Conservation (phyloP, 257 asterid species). For the Galeopsis tetrahit region DNA sequence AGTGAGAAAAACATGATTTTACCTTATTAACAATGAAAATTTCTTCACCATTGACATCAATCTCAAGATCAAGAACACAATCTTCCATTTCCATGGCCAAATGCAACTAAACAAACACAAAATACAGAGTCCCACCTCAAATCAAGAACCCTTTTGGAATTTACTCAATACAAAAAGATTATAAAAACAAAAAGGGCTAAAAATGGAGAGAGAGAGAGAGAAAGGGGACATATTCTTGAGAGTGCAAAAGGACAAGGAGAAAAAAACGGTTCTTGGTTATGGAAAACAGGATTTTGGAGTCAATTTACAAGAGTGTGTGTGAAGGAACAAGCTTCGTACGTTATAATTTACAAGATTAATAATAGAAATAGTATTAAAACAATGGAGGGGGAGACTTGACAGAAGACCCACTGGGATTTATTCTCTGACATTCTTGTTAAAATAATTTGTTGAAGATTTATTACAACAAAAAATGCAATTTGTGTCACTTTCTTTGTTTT, state of each 20-base stretch:
- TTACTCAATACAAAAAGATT: constrained; percentile 18
- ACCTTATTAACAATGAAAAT: constrained; percentile 78
- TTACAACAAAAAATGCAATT: not conserved
- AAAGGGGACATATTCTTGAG: constrained; percentile 49
- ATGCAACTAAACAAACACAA: constrained; percentile 24
- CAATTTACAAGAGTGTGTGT: constrained; percentile 54
- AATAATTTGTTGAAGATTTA: not conserved
- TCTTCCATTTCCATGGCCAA: constrained; percentile 76
- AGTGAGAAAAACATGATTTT: constrained; percentile 1
- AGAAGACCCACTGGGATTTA: constrained; percentile 44
- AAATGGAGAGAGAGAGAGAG: constrained; percentile 29
- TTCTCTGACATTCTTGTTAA: constrained; percentile 47
- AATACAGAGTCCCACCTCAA: constrained; percentile 44
- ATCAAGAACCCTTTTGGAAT: constrained; percentile 45
- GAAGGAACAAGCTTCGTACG: constrained; percentile 50
- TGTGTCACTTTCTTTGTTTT: constrained; percentile 23
- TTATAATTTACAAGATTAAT: constrained; percentile 23
- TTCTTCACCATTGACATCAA: constrained; percentile 93
- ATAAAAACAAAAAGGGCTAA: constrained; percentile 18
- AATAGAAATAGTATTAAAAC: constrained; percentile 35
- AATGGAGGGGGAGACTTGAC: constrained; percentile 33
- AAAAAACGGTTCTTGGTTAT: constrained; percentile 62
- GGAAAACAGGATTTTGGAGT: constrained; percentile 43
- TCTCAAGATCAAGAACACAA: constrained; percentile 66
- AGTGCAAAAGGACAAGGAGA: constrained; percentile 58